Evolutionary conservation across 129 eudicot genomes (phyloP).

Genomic region (Pittosporum tobira): DNA sequence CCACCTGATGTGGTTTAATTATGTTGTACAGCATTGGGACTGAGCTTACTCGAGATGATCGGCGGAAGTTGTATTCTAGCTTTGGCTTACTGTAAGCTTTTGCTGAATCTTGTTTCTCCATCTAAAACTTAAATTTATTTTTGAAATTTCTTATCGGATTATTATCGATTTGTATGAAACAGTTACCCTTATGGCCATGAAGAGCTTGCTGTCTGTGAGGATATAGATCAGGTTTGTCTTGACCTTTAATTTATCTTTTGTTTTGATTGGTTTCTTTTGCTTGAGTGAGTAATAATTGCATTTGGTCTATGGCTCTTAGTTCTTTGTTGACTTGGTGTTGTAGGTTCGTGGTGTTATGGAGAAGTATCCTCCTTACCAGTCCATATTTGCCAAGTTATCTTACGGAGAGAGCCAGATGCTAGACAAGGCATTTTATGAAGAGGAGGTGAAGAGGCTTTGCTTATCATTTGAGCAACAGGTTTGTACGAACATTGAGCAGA

Average conservation of each 20-base stretch:
- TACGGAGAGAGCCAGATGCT: slow-evolving; percentile 98
- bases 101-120: background rate
- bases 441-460: slow-evolving; percentile 97
- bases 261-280: background rate
- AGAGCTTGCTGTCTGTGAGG: slow-evolving; percentile 93
- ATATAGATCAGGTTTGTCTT: slow-evolving; percentile 98
- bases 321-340: background rate
- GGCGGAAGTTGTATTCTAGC: slow-evolving; percentile 82
- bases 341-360: slow-evolving; percentile 96
- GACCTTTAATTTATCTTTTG: no score
- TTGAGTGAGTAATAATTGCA: background rate
- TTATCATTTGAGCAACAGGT: slow-evolving; percentile 95
- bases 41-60: slow-evolving; percentile 94
- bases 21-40: slow-evolving; percentile 75
- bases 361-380: slow-evolving; percentile 93
- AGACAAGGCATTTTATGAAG: slow-evolving; percentile 96
- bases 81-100: slow-evolving; percentile 85
- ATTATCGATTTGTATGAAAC: slow-evolving; percentile 3
- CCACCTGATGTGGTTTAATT: slow-evolving; percentile 4
- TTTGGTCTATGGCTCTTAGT: background rate
- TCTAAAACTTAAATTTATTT: slow-evolving; percentile 1
- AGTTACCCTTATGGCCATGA: slow-evolving; percentile 98
- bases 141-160: background rate
- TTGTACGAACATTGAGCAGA: slow-evolving; percentile 7
- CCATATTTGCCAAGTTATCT: slow-evolving; percentile 78